Evolutionary conservation across 2,329 filamentous ascomycete genomes (phyloP).

Genomic region (Ascosphaera aggregata): DNA sequence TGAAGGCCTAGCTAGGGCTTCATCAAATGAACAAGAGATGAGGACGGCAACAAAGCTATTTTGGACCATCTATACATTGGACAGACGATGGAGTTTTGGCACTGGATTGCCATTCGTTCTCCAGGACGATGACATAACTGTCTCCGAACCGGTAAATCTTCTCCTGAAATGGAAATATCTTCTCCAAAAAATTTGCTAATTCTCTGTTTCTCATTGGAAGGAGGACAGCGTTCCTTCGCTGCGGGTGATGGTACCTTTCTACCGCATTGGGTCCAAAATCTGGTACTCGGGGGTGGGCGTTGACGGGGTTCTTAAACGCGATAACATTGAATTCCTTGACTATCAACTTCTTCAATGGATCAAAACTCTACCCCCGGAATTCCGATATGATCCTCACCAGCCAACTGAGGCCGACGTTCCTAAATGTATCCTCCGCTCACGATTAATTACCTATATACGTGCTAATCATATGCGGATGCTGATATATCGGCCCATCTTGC

Average conservation of each 20-base stretch:
- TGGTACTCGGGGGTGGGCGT: conserved; percentile 59
- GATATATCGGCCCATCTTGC: conserved; percentile 68
- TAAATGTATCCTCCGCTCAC: conserved; percentile 47
- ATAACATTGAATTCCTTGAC: conserved; percentile 61
- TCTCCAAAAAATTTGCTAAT: not conserved
- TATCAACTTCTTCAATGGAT: conserved; percentile 77
- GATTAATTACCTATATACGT: conserved; percentile 64
- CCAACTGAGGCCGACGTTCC: conserved; percentile 27
- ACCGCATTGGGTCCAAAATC: conserved; percentile 60
- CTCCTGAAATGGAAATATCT: not conserved
- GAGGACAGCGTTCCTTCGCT: conserved; percentile 40
- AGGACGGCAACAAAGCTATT: conserved; percentile 48
- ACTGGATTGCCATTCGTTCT: conserved; percentile 70
- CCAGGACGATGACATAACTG: conserved; percentile 69
- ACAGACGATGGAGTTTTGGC: conserved; percentile 74
- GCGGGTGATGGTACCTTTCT: conserved; percentile 65
- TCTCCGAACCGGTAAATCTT: conserved; percentile 46
- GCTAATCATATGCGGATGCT: conserved; percentile 79
- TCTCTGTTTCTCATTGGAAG: conserved; percentile 12
- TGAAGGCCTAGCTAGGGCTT: conserved; percentile 44
- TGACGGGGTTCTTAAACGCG: conserved; percentile 40
- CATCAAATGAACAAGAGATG: conserved; percentile 44
- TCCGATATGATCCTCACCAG: conserved; percentile 38
- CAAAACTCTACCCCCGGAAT: conserved; percentile 39
- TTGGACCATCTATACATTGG: conserved; percentile 70